Evolutionary conservation across 495 filamentous ascomycete genomes (phyloP), one percentile per base, ranked within the genome.

Genomic region (Bacidia gigantensis): DNA sequence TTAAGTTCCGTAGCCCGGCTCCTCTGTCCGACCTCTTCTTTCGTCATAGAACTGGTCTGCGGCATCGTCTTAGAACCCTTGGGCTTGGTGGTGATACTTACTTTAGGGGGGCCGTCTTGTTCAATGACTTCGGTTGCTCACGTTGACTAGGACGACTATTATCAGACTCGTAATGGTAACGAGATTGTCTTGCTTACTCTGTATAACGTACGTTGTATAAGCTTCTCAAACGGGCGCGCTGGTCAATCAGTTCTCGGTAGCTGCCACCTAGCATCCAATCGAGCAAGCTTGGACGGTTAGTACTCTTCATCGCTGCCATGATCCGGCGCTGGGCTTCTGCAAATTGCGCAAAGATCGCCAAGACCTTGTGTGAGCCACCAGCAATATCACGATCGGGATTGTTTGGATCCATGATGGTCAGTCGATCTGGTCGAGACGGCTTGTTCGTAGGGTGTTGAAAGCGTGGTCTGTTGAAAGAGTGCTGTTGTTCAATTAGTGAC

Each of bases 381-480:
- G 90, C 78, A 12, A 98, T 88, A 57, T 97, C 88, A 60, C 96
- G 96, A 14, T 69, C 67, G 0, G 74, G 65, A 49, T 83, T 82
- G 61, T 97, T 95, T 0, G 92, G 92, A 62, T 98, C 93, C 49
- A 89, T 79, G 54, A 97, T 93, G 2, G 76, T 80, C 5, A 95
- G 69, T 20, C 75, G 71, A 46, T 72, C 65, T 24, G 70, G 64
- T 48, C 72, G 70, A 51, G 78, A 69, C 10, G 44, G 22, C 41
- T 71, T 70, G 62, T 78, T 73, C 0, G 62, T 47, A 47, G 74
- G 45, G 17, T 58, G 53, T 7, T 48, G 32, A 11, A 54, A 25
- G 25, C 35, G 45, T 0, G n/a, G 38, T 14, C 49, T 51, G 38
- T 40, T 25, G 26, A 21, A 50, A 26, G 25, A 40, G 23, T 56